A percentile compares a stretch with the other conserved stretches of the same genome.
Evolutionary conservation across 768 basidiomycete genomes (phyloP).

Genomic region (Roridomyces roridus): DNA sequence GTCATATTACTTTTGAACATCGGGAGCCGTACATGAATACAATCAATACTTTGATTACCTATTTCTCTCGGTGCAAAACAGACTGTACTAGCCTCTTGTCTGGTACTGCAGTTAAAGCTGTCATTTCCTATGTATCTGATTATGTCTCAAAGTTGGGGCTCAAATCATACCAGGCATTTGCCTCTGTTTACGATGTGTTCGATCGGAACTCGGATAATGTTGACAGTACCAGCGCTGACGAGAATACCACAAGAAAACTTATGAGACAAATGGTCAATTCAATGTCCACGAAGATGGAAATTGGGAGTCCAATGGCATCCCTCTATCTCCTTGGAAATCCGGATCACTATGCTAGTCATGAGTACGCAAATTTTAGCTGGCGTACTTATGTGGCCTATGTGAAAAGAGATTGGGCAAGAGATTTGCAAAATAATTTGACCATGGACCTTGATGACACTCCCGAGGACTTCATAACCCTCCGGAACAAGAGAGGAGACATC

Average conservation of each 20-base stretch:
- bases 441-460: not conserved
- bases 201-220: conserved; percentile 23
- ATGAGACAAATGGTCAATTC: not conserved
- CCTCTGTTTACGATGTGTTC: not conserved
- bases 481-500: not conserved
- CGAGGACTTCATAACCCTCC: not conserved
- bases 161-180: not conserved
- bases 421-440: too few species aligned
- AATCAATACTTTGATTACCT: not conserved
- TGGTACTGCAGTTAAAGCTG: too few species aligned
- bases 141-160: not conserved
- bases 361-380: conserved; percentile 37
- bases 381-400: conserved; percentile 16
- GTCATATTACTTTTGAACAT: conserved; percentile 1
- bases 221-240: conserved; percentile 13
- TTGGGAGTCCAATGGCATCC: conserved; percentile 37
- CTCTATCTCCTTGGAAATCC: conserved; percentile 37
- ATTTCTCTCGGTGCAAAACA: not conserved
- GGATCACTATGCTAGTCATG: conserved; percentile 39
- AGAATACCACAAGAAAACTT: not conserved
- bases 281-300: conserved; percentile 29
- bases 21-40: not conserved
- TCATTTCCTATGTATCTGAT: too few species aligned
- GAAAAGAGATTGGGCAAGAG: too few species aligned
- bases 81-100: too few species aligned